Evolutionary conservation across 352 stramenopile species (phyloP), one percentile per base, ranked within the genome.

Genomic region (Peronospora destructor): DNA sequence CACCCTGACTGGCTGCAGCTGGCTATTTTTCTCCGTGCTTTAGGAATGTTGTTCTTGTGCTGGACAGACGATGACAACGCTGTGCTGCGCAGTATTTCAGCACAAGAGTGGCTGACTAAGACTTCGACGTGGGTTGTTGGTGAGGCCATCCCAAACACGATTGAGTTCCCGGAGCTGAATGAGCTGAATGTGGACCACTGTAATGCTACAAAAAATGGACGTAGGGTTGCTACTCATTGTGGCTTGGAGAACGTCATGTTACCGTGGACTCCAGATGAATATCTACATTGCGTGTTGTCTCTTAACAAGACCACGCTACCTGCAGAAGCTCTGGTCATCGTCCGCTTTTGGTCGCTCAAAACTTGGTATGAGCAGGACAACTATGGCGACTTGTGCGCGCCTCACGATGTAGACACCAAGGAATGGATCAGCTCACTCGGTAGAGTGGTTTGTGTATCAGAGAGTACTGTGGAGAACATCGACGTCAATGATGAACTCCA

Each of bases 1-100:
- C 82, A 90, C 46, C 82, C 82, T 0, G 82, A 92, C 42, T 92
- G 82, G 82, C 53, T 92, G 34, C 82, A 92, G 59, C 63, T 92
- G 17, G 61, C 66, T 6, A 45, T 87, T 2, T 92, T 92, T 50
- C 28, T 92, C 58, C 78, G 79, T 35, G 75, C 75, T 0, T 47
- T 92, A 0, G 78, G 82, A 1, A 71, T 92, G 72, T 38, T 90
- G 0, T 92, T 92, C 34, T 36, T 92, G 39, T 71, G 69, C 30
- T 93, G 78, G 79, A 72, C 69, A 1, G 79, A 89, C 39, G 78
- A 90, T 3, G 73, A 85, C 0, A 81, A 80, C 33, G 62, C 71
- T 17, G 56, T 60, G 26, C 50, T 93, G 29, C 76, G 76, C 4
- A 83, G 76, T 38, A 83, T 91, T 43, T 89, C 77, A 21, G 70